Conservation (phyloP, 2,329 filamentous ascomycete genomes). For the Colletotrichum sp. region DNA sequence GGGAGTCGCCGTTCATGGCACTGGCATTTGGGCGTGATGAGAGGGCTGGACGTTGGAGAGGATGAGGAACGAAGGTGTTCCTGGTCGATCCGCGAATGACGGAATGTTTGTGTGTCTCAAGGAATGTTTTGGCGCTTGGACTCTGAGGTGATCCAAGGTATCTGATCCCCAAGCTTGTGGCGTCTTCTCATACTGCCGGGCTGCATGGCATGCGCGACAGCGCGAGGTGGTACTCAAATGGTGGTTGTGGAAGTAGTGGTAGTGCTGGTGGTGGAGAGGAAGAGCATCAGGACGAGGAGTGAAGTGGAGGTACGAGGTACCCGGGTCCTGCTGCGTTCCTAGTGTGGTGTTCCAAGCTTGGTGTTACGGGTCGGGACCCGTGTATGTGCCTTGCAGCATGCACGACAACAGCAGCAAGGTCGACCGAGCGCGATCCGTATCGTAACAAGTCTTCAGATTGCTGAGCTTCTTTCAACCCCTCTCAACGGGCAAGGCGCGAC, state of each 20-base stretch:
- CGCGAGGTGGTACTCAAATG: neutral
- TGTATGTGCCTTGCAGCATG: neutral
- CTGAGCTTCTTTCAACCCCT: neutral
- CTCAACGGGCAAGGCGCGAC: neutral
- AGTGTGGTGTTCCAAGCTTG: neutral
- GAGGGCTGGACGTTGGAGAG: neutral
- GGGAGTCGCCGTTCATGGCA: conserved; percentile 4
- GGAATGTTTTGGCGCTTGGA: conserved; percentile 4
- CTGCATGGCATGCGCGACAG: neutral
- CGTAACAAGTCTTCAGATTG: neutral
- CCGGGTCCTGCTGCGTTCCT: neutral
- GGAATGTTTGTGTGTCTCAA: conserved; percentile 2
- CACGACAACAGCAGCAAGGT: neutral
- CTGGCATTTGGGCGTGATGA: neutral
- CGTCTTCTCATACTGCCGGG: conserved; percentile 1
- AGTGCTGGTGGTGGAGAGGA: neutral
- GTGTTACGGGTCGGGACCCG: neutral
- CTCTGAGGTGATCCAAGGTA: neutral
- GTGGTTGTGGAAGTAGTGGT: neutral
- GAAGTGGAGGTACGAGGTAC: neutral
- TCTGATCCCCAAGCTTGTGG: conserved; percentile 5
- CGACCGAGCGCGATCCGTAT: neutral
- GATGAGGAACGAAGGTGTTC: neutral
- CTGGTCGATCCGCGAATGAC: neutral
- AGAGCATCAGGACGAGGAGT: neutral